phyloP scores from a whole-genome alignment of 257 asterid genomes.

The Echites panduratus region DNA sequence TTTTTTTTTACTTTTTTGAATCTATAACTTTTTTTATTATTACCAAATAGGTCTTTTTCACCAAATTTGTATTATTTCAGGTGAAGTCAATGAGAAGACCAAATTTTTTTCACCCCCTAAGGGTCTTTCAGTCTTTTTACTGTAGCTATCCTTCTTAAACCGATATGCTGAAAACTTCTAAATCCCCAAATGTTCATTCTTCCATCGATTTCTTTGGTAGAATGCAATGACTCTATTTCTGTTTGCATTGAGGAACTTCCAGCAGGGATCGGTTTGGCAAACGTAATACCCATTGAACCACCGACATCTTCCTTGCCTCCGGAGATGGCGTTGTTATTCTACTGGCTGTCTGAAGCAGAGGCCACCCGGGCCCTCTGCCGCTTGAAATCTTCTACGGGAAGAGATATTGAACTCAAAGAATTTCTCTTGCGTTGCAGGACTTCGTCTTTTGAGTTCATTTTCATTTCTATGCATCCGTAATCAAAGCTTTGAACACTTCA shows the following conservation, averaged over 20 bases:
- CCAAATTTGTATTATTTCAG: too few relatives aligned
- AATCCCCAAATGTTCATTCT: too few relatives aligned
- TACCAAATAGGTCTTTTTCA: too few relatives aligned
- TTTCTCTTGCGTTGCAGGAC: slow-evolving; percentile 29
- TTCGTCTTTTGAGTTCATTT: slow-evolving; percentile 29
- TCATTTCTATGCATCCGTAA: slow-evolving; percentile 19
- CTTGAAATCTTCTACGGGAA: slow-evolving; percentile 59
- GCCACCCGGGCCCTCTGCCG: slow-evolving; percentile 91
- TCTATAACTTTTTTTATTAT: too few relatives aligned
- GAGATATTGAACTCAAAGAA: slow-evolving; percentile 58
- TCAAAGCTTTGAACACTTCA: slow-evolving; percentile 28
- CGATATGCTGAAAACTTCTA: too few relatives aligned
- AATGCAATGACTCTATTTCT: too few relatives aligned
- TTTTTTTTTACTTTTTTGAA: too few relatives aligned
- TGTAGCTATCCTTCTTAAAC: too few relatives aligned
- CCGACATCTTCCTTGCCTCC: slow-evolving; percentile 70
- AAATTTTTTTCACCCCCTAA: too few relatives aligned
- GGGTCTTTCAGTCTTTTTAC: too few relatives aligned
- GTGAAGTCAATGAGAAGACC: too few relatives aligned
- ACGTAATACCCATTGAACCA: slow-evolving; percentile 82
- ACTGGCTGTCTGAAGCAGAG: slow-evolving; percentile 65
- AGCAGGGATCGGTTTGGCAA: slow-evolving; percentile 51
- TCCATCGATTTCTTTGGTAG: too few relatives aligned
- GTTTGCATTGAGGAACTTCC: slow-evolving; percentile 37
- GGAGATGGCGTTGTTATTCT: slow-evolving; percentile 36